A percentile compares a stretch with the other conserved stretches of the same genome.
Conservation (phyloP, 169 alveolate species). For the Toxoplasma gondii region DNA sequence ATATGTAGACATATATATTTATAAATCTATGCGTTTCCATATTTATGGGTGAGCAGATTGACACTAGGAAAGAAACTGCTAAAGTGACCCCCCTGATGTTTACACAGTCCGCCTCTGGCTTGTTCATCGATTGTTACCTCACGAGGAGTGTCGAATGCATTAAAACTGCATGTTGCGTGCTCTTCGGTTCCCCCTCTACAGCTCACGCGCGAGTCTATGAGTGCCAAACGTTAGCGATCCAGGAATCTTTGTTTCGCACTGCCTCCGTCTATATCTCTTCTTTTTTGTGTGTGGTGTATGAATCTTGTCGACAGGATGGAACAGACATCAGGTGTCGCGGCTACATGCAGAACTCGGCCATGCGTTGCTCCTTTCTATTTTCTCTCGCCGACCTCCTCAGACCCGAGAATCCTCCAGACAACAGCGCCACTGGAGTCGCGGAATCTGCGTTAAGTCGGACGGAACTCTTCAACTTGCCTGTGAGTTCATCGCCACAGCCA, state of each 20-base stretch:
- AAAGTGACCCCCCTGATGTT: too few species aligned
- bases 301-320: slow-evolving; percentile 37
- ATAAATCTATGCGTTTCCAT: too few species aligned
- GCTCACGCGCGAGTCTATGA: too few species aligned
- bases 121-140: too few species aligned
- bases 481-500: background rate
- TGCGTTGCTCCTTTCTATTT: slow-evolving; percentile 61
- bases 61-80: too few species aligned
- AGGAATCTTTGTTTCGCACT: background rate
- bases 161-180: too few species aligned
- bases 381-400: slow-evolving; percentile 48
- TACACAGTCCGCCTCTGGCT: too few species aligned
- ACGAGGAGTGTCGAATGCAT: too few species aligned
- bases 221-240: too few species aligned
- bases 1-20: too few species aligned
- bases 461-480: slow-evolving; percentile 59
- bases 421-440: slow-evolving; percentile 57
- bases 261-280: background rate
- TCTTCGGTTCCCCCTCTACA: too few species aligned
- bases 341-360: slow-evolving; percentile 49
- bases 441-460: slow-evolving; percentile 34
- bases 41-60: too few species aligned
- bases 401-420: slow-evolving; percentile 47
- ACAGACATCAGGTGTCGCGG: slow-evolving; percentile 63
- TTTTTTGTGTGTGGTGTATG: background rate